Conservation (phyloP, 2,329 filamentous ascomycete genomes). For the Aspergillus piperis region DNA sequence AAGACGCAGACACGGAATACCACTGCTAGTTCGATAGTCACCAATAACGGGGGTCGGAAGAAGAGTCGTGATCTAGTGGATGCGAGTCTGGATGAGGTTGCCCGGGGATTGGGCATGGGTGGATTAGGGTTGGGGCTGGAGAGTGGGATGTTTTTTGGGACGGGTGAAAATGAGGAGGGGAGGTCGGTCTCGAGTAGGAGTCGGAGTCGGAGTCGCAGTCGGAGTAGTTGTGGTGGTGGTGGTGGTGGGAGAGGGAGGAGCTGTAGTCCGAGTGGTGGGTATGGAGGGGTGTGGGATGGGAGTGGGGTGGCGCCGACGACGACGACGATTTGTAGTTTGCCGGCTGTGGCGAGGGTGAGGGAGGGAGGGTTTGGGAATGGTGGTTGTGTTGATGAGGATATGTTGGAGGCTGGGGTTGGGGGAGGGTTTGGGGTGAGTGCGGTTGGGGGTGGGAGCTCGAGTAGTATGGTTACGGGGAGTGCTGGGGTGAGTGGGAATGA, state of each 20-base stretch:
- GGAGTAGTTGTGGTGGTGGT: no score
- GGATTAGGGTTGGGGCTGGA: neutral
- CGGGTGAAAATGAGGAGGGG: neutral
- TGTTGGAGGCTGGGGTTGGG: neutral
- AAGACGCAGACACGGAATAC: neutral
- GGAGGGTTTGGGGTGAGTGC: neutral
- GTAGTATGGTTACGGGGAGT: neutral
- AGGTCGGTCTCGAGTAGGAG: neutral
- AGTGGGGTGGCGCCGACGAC: neutral
- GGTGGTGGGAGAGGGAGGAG: neutral
- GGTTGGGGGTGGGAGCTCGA: neutral
- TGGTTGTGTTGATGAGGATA: neutral
- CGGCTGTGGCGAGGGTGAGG: neutral
- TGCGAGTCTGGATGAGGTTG: neutral
- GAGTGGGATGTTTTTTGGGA: neutral
- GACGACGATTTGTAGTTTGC: neutral
- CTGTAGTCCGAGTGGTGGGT: neutral
- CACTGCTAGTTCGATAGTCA: no score
- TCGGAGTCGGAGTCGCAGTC: neutral
- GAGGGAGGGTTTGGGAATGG: neutral
- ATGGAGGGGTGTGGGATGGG: neutral
- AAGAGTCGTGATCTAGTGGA: neutral
- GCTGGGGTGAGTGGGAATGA: neutral
- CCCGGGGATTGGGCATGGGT: neutral
- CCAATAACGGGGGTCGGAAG: neutral